Base-by-base conservation (phyloP, 495 filamentous ascomycete species). In the Podospora appendiculata region DNA sequence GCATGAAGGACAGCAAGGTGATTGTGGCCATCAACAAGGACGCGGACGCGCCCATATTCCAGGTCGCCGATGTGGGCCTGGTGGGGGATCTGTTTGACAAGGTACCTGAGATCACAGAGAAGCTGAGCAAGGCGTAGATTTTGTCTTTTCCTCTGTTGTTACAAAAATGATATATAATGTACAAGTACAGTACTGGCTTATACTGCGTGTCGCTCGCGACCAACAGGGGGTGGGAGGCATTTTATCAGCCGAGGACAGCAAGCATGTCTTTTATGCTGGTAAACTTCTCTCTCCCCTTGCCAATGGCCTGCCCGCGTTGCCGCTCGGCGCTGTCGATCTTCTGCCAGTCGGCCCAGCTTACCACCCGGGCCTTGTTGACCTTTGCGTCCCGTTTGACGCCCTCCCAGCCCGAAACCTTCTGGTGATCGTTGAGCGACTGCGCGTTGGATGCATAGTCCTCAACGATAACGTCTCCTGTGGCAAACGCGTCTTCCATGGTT, bases 1-100 rank as follows among this genome's bases (percentile, higher is more conserved):
- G 93, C 65, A 98, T 98, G 93, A 98, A 98, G 81, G 93, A 98
- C 67, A 95, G 89, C 76, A 98, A 98, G 78, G 94, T 98, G 54
- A 98, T 98, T 78, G 94, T 90, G 38, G 89, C 88, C 32, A 97
- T 98, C 66, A 97, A 98, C 77, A 98, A 98, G 77, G 93, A 97
- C 61, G 74, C 81, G 2, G 93, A 98, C 71, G 93, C 92, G 48
- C 93, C 93, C 3, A 98, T 98, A 56, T 97, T 98, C 79, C 94
- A 98, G 71, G 81, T 98, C 55, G 94, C 93, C 18, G 93, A 98
- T 67, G 89, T 96, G 44, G 93, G 93, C 10, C 73, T 97, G 38
- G 89, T 96, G 2, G 93, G 91, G 52, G 93, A 98, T 75, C 71
- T 98, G 61, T 97, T 97, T 69, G 85, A 93, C 36, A 89, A 87